These are phyloP conservation scores for Claviceps humidiphila DNA, from an alignment of 2,329 filamentous ascomycete species.

Conservation along the genomic window DNA sequence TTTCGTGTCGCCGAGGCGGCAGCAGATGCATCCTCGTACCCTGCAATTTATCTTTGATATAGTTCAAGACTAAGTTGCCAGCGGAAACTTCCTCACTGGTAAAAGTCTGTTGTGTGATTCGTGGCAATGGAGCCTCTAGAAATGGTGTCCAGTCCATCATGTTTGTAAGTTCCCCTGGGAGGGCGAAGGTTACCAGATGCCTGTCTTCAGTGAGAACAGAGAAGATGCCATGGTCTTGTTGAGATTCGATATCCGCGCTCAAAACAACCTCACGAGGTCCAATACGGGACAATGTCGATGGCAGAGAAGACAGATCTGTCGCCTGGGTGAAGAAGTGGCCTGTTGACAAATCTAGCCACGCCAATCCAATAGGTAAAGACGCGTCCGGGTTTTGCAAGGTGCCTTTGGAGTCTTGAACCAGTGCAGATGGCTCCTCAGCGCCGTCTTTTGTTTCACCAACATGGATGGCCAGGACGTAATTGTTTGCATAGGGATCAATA, in stretches of 20 bases:
- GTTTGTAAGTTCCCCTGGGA: conserved; percentile 29
- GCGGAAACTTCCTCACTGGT: conserved; percentile 58
- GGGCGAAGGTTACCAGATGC: conserved; percentile 62
- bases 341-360: conserved; percentile 92
- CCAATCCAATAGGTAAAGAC: conserved; percentile 50
- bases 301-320: conserved; percentile 55
- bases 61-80: conserved; percentile 69
- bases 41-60: conserved; percentile 66
- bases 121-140: conserved; percentile 59
- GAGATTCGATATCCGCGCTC: conserved; percentile 45
- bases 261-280: conserved; percentile 76
- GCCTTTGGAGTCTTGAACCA: neutral
- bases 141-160: conserved; percentile 59
- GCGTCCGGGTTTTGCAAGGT: conserved; percentile 5
- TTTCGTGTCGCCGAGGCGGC: conserved; percentile 61
- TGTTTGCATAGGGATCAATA: conserved; percentile 86
- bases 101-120: conserved; percentile 42
- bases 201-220: conserved; percentile 61
- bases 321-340: conserved; percentile 84
- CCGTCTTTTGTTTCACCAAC: conserved; percentile 17
- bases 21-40: conserved; percentile 71
- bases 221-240: conserved; percentile 48
- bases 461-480: conserved; percentile 78
- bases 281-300: conserved; percentile 73
- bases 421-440: neutral